A percentile compares a stretch with the other conserved stretches of the same genome.
Evolutionary conservation across 176 grass and related monocot genomes (phyloP).

Genomic region (Musa schizocarpa): DNA sequence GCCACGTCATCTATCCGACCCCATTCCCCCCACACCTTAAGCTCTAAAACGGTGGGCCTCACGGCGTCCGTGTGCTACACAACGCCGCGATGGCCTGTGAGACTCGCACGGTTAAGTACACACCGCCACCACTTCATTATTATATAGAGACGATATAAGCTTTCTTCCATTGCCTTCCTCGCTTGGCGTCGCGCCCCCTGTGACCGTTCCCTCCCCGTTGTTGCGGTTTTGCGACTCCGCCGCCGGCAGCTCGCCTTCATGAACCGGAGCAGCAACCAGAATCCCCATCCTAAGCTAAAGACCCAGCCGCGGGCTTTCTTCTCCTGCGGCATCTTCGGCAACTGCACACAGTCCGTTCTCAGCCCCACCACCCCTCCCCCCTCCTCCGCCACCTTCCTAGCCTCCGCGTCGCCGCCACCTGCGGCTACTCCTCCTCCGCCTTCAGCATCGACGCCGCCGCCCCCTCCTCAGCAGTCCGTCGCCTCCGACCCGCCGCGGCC

Average conservation of each 20-base stretch:
- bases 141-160: background rate
- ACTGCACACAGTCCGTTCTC: conserved; percentile 62
- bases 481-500: conserved; percentile 8
- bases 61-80: background rate
- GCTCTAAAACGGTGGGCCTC: too few relatives aligned
- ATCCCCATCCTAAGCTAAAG: conserved; percentile 38
- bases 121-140: too few relatives aligned
- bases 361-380: conserved; percentile 25
- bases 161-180: background rate
- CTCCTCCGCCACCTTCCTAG: conserved; percentile 15
- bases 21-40: background rate
- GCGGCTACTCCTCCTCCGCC: background rate
- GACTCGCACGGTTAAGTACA: too few relatives aligned
- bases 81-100: background rate
- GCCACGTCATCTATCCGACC: background rate
- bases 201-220: too few relatives aligned
- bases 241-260: background rate
- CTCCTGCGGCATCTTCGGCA: conserved; percentile 74
- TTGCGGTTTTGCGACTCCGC: background rate
- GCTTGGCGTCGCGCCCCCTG: too few relatives aligned
- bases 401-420: background rate
- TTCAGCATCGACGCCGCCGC: conserved; percentile 1
- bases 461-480: conserved; percentile 1
- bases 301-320: conserved; percentile 58
- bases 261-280: conserved; percentile 17